Conservation (phyloP, 1,284 basidiomycete species). For the Puccinia triticina region DNA sequence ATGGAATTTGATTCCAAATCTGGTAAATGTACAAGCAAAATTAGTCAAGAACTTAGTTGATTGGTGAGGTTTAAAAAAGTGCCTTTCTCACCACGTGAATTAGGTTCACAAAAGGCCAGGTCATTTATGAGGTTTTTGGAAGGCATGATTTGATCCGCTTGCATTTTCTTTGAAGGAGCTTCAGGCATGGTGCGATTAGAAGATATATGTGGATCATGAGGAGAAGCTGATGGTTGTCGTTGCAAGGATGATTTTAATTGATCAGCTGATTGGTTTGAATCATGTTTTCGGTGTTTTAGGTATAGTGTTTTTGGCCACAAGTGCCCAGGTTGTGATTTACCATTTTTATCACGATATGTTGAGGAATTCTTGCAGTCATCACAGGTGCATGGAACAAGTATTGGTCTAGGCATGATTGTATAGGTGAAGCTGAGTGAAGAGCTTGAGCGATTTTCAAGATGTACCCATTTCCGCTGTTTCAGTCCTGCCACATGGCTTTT, state of each 20-base stretch:
- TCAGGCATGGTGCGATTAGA: not conserved
- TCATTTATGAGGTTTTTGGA: conserved; percentile 5
- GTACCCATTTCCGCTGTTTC: no score
- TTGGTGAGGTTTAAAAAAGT: not conserved
- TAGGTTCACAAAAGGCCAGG: not conserved
- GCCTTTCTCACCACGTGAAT: not conserved
- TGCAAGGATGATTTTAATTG: not conserved
- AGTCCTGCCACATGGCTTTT: no score
- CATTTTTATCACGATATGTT: conserved; percentile 18
- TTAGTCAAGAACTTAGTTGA: no score
- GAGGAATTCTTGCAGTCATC: conserved; percentile 5
- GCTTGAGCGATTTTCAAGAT: no score
- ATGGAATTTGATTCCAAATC: not conserved
- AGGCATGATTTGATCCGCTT: not conserved
- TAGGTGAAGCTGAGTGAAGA: not conserved
- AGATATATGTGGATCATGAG: not conserved
- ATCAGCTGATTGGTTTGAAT: not conserved
- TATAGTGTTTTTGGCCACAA: conserved; percentile 10
- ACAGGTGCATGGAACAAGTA: conserved; percentile 3
- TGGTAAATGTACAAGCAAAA: no score
- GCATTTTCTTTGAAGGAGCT: not conserved
- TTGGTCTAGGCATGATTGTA: not conserved
- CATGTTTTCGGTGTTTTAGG: not conserved
- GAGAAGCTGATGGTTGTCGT: not conserved
- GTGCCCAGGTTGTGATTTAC: conserved; percentile 2